These are phyloP conservation scores for Canariomyces notabilis DNA, from an alignment of 2,329 filamentous ascomycete species.

Conservation along the genomic window DNA sequence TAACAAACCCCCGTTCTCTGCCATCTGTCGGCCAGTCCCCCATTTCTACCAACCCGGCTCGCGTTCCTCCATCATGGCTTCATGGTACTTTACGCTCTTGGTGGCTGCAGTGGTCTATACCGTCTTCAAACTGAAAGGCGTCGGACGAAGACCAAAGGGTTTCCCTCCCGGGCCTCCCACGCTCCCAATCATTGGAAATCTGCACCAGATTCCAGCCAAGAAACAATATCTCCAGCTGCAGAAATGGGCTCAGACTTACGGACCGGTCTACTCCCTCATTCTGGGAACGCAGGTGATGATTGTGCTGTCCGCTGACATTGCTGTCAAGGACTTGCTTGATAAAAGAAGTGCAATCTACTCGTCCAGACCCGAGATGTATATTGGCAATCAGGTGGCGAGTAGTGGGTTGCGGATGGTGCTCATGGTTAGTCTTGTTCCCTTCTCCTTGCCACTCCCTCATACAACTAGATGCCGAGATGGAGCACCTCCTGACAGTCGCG, in stretches of 20 bases:
- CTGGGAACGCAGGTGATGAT: slow-evolving; percentile 10
- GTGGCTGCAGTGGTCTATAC: not conserved
- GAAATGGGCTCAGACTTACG: slow-evolving; percentile 14
- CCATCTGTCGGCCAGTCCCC: too few relatives aligned
- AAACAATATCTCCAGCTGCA: slow-evolving; percentile 11
- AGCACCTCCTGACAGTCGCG: not conserved
- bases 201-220: slow-evolving; percentile 11
- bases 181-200: slow-evolving; percentile 19
- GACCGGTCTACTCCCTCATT: slow-evolving; percentile 15
- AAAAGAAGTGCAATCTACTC: slow-evolving; percentile 14
- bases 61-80: too few relatives aligned
- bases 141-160: slow-evolving; percentile 5
- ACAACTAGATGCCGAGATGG: not conserved
- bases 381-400: slow-evolving; percentile 5
- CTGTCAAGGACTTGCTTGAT: slow-evolving; percentile 14
- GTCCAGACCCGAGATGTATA: slow-evolving; percentile 8
- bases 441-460: not conserved
- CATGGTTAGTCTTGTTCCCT: not conserved
- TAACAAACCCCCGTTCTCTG: too few relatives aligned
- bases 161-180: slow-evolving; percentile 21
- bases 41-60: too few relatives aligned
- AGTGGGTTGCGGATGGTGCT: slow-evolving; percentile 3
- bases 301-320: slow-evolving; percentile 4
- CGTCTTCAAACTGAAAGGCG: slow-evolving; percentile 1
- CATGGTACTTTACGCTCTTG: not conserved